A percentile compares a stretch with the other conserved stretches of the same genome.
Conservation (phyloP, 2,329 filamentous ascomycete species). For the Sclerotinia sclerotiorum region DNA sequence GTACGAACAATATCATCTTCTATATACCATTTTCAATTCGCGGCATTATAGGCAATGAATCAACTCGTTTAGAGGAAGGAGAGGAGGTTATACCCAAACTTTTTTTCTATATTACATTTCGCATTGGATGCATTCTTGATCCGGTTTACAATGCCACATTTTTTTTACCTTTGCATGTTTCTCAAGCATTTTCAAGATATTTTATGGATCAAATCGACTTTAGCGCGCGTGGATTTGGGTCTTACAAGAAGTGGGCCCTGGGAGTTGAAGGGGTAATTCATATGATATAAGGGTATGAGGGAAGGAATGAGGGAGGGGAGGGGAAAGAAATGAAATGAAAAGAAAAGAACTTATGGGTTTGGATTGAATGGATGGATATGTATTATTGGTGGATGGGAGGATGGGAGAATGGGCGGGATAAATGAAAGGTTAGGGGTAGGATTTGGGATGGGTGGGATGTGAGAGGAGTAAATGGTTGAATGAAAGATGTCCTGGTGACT, state of each 20-base stretch:
- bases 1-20: not conserved
- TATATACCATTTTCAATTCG: constrained; percentile 3
- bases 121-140: not conserved
- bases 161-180: constrained; percentile 8
- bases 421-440: not conserved
- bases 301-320: not conserved
- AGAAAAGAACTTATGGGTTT: not conserved
- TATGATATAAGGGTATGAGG: not conserved
- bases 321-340: not conserved
- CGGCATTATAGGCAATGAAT: not conserved
- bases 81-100: constrained; percentile 13
- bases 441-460: not conserved
- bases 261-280: not conserved
- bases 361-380: not conserved
- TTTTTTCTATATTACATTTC: constrained; percentile 15
- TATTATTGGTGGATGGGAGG: constrained; percentile 3
- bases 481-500: not conserved
- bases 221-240: not conserved
- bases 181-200: not conserved
- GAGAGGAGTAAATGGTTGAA: not conserved
- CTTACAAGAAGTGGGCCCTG: not conserved
- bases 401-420: not conserved
- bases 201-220: not conserved
- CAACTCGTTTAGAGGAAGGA: not conserved
- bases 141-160: not conserved